Conservation (phyloP, 1,139 yeast species). For the Candida tropicalis region DNA sequence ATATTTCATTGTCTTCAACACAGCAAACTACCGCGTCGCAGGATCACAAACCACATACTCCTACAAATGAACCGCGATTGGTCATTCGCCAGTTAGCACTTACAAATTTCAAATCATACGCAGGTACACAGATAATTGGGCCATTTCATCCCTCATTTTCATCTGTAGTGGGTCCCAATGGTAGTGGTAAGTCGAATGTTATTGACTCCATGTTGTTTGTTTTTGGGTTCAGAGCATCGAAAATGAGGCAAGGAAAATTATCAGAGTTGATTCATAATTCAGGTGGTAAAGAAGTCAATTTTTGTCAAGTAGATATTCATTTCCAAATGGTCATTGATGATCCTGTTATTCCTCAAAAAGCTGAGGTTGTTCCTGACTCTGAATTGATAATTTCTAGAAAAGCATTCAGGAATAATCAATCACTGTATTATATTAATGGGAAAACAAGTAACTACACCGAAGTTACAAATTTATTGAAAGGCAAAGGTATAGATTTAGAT, state of each 20-base stretch:
- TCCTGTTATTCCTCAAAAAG: slow-evolving; percentile 38
- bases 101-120: slow-evolving; percentile 92
- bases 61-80: slow-evolving; percentile 53
- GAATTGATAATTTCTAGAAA: slow-evolving; percentile 74
- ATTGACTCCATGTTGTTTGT: slow-evolving; percentile 95
- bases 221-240: slow-evolving; percentile 94
- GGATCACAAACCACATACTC: slow-evolving; percentile 9
- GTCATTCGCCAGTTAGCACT: slow-evolving; percentile 76
- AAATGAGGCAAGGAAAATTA: slow-evolving; percentile 94
- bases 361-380: slow-evolving; percentile 52
- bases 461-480: slow-evolving; percentile 73
- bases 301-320: slow-evolving; percentile 92
- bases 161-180: slow-evolving; percentile 99
- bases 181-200: slow-evolving; percentile 96
- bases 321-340: slow-evolving; percentile 79
- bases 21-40: slow-evolving; percentile 12
- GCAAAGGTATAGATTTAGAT: slow-evolving; percentile 91
- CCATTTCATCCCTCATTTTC: slow-evolving; percentile 94
- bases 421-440: slow-evolving; percentile 77
- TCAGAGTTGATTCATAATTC: slow-evolving; percentile 91
- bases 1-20: neutral
- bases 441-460: slow-evolving; percentile 73
- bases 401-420: slow-evolving; percentile 75
- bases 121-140: slow-evolving; percentile 92
- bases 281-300: slow-evolving; percentile 57